Evolutionary conservation across 2,329 filamentous ascomycete genomes (phyloP).

Genomic region (Phialophora chinensis): DNA sequence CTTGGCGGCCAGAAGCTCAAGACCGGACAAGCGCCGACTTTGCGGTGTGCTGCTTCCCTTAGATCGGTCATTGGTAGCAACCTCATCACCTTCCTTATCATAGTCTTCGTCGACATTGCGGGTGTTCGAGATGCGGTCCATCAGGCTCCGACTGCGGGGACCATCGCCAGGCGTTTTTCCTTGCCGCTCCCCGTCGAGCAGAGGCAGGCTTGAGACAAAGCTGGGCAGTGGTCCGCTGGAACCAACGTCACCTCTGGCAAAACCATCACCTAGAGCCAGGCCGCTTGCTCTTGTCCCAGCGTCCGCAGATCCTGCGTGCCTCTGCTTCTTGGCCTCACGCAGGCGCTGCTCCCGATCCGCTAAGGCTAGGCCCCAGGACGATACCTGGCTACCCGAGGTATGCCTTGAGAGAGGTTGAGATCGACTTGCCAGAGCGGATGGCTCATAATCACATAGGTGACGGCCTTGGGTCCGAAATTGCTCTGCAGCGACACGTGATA

Average conservation of each 20-base stretch:
- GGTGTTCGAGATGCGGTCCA: background rate
- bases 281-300: constrained; percentile 15
- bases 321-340: constrained; percentile 1
- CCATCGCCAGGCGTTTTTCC: background rate
- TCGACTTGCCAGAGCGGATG: background rate
- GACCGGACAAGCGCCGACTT: background rate
- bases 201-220: background rate
- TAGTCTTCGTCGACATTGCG: background rate
- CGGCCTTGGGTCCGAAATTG: constrained; percentile 21
- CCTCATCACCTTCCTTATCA: background rate
- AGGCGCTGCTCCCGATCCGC: constrained; percentile 19
- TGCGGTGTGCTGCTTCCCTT: background rate
- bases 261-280: constrained; percentile 9
- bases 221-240: background rate
- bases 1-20: constrained; percentile 1
- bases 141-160: background rate
- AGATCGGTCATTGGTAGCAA: background rate
- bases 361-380: background rate
- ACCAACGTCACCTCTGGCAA: constrained; percentile 16
- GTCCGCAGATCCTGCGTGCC: background rate
- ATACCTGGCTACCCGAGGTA: background rate
- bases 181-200: background rate
- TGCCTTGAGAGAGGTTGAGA: background rate
- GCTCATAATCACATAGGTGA: constrained; percentile 1
- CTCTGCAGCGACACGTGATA: constrained; percentile 26